These are phyloP conservation scores for Leccinum griseonigrum DNA, from an alignment of 1,284 basidiomycete genomes.

Conservation along the genomic window DNA sequence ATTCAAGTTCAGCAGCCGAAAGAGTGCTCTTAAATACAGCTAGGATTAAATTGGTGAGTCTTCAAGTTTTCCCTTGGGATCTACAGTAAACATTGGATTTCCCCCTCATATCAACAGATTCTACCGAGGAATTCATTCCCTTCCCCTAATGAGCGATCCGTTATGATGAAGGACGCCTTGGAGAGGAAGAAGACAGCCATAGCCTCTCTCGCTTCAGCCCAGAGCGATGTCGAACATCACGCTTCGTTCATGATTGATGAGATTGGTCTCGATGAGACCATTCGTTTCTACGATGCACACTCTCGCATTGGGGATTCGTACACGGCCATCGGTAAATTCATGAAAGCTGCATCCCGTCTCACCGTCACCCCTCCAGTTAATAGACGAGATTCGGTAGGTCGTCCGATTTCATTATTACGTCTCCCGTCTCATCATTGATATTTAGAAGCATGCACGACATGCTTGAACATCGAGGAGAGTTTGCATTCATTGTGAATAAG, in stretches of 20 bases:
- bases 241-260: background rate
- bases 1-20: too few relatives aligned
- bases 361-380: background rate
- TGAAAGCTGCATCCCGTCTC: background rate
- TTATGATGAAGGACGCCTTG: background rate
- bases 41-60: too few relatives aligned
- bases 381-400: background rate
- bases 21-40: too few relatives aligned
- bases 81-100: too few relatives aligned
- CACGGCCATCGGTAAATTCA: background rate
- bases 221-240: background rate
- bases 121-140: background rate
- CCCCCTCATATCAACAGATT: too few relatives aligned
- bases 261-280: background rate
- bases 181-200: background rate
- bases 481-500: too few relatives aligned
- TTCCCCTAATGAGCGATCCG: background rate
- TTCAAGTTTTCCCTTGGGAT: too few relatives aligned
- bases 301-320: background rate
- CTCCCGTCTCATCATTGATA: background rate
- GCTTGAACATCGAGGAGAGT: too few relatives aligned
- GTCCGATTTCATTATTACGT: background rate
- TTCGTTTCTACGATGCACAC: background rate
- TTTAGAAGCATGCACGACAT: too few relatives aligned
- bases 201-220: background rate